phyloP scores from a whole-genome alignment of 192 early-diverging fungal genomes.

The Backusella luteola region DNA sequence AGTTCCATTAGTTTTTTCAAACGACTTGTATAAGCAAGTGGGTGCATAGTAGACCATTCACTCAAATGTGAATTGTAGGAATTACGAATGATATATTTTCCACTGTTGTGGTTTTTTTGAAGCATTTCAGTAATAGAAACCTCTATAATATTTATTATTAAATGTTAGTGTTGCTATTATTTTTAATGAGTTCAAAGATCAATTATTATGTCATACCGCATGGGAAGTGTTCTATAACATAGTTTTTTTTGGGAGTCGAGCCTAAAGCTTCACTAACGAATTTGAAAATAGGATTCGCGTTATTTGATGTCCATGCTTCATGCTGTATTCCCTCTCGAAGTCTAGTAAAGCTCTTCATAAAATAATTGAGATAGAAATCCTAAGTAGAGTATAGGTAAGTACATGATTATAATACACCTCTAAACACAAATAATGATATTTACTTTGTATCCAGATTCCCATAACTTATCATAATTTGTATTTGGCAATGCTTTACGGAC shows the following conservation, averaged over 20 bases:
- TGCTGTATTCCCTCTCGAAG: conserved; percentile 43
- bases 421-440: not conserved
- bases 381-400: not conserved
- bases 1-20: conserved; percentile 38
- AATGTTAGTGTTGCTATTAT: not conserved
- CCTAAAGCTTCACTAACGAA: conserved; percentile 48
- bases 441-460: conserved; percentile 49
- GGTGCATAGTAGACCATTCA: conserved; percentile 47
- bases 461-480: conserved; percentile 48
- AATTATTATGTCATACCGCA: conserved; percentile 8
- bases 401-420: not conserved
- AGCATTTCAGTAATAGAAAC: not conserved
- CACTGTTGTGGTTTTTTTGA: not conserved
- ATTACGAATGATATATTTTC: conserved; percentile 39
- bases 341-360: conserved; percentile 52
- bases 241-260: conserved; percentile 18
- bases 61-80: conserved; percentile 45
- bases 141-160: not conserved
- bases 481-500: conserved; percentile 47
- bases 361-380: conserved; percentile 56
- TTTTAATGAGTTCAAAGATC: not conserved
- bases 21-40: conserved; percentile 43
- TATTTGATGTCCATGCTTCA: conserved; percentile 43
- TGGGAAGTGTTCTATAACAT: conserved; percentile 17
- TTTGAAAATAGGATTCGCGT: conserved; percentile 52